A percentile compares a stretch with the other conserved stretches of the same genome.
Conservation (phyloP, 2,329 filamentous ascomycete genomes). For the Cladosporium cucumerinum region DNA sequence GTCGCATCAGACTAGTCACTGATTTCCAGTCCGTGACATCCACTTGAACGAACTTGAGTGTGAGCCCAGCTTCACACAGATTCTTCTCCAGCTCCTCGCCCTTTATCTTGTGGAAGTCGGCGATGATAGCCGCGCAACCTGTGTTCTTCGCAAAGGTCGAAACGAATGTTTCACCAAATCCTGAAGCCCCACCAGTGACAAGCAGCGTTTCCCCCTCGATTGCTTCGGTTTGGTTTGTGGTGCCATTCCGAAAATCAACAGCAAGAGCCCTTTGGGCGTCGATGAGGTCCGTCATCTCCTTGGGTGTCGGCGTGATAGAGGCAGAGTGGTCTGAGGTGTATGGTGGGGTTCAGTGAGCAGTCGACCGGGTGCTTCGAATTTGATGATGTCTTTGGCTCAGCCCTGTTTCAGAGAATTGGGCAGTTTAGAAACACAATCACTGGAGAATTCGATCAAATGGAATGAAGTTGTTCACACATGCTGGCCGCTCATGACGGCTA, state of each 20-base stretch:
- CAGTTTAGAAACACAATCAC: no score
- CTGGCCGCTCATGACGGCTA: no score
- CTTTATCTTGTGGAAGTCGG: not conserved
- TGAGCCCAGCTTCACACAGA: not conserved
- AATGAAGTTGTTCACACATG: no score
- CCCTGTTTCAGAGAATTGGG: no score
- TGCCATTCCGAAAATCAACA: not conserved
- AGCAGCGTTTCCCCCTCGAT: not conserved
- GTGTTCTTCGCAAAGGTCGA: not conserved
- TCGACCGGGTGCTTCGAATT: no score
- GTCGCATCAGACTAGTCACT: not conserved
- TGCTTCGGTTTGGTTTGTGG: not conserved
- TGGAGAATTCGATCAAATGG: no score
- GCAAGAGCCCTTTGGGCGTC: not conserved
- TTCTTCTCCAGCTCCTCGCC: not conserved
- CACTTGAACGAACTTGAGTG: not conserved
- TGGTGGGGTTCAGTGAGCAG: not conserved
- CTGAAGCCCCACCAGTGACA: constrained; percentile 2
- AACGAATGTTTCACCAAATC: not conserved
- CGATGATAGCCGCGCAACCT: not conserved
- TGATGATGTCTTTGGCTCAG: no score
- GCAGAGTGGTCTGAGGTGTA: not conserved
- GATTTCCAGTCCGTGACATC: constrained; percentile 1
- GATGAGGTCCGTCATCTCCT: not conserved
- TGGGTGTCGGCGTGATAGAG: not conserved